Evolutionary conservation across 2,329 filamentous ascomycete species (phyloP).

Genomic region (Aureobasidium musti): DNA sequence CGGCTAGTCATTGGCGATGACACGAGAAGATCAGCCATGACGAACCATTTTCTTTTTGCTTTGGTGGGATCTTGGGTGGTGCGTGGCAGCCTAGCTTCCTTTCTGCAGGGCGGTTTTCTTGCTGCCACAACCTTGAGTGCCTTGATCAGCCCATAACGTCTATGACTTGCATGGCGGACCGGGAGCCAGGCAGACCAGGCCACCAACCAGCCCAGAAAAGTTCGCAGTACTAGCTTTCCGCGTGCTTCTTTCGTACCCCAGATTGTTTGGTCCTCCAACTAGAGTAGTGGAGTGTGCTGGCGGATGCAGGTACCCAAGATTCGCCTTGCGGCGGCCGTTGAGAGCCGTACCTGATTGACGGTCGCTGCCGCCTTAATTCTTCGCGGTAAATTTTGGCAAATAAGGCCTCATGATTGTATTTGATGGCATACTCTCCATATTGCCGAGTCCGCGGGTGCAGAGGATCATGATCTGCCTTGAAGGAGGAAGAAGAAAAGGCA

Average conservation of each 20-base stretch:
- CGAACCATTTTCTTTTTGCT: conserved; percentile 15
- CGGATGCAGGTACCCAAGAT: conserved; percentile 25
- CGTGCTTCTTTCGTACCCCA: conserved; percentile 6
- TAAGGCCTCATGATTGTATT: not conserved
- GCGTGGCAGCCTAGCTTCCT: not conserved
- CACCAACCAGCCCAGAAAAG: not conserved
- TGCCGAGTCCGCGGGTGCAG: not conserved
- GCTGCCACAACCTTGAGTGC: not conserved
- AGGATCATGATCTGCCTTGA: not conserved
- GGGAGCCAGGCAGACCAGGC: not conserved
- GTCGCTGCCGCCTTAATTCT: too few relatives aligned
- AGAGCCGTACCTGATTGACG: not conserved
- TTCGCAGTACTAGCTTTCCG: conserved; percentile 13
- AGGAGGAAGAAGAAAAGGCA: not conserved
- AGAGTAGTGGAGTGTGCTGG: conserved; percentile 26
- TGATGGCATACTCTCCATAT: not conserved
- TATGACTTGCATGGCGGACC: conserved; percentile 3
- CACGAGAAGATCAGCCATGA: not conserved
- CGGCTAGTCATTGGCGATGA: too few relatives aligned
- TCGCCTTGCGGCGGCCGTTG: conserved; percentile 12
- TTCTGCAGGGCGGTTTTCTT: conserved; percentile 1
- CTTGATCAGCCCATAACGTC: conserved; percentile 1
- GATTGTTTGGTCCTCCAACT: not conserved
- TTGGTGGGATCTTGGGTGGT: not conserved
- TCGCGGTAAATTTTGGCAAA: not conserved